Evolutionary conservation across 2,329 filamentous ascomycete genomes (phyloP), one percentile per base, ranked within the genome.

Genomic region (Colletotrichum tofieldiae): DNA sequence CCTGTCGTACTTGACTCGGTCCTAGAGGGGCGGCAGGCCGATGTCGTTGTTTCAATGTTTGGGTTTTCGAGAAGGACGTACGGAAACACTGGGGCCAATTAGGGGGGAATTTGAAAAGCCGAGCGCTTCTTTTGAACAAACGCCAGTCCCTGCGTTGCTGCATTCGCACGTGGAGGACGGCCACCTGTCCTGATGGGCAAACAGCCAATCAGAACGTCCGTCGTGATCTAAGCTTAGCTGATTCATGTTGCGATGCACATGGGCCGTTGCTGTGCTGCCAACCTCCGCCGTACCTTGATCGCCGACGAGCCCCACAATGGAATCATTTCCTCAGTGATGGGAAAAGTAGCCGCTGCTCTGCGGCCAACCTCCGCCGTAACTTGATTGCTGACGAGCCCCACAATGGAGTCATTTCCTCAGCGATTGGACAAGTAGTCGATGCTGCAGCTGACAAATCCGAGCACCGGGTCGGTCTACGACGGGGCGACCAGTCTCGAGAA

Each of bases 1-100:
- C 72, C 73, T 80, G 18, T 58, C 62, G 26, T 73, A 73, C 58
- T 43, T 73, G 66, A 62, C 52, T 37, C 65, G 59, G 61, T 66
- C 66, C 45, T 65, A 56, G 20, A 49, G 51, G 16, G 51, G 45
- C 2, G 43, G 55, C 26, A 26, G 37, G 20, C 63, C 29, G 37
- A 47, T 52, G 39, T 55, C 14, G 54, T 35, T 16, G 45, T 43
- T 49, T 47, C 62, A 41, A 18, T 29, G 35, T 37, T 63, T 51
- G 23, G 23, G n/a, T n/a, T 65, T 41, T 41, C 23, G 8, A 41
- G 26, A 41, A 18, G 39, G 18, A 45, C 32, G 56, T n/a, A 20
- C 26, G 56, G 39, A 14, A 32, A 20, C 12, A 23, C 29, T 45
- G 39, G 26, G 47, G 56, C 41, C 26, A 32, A 26, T 16, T 37